These are phyloP conservation scores for Celoporthe dispersa DNA, from an alignment of 2,329 filamentous ascomycete species.

Conservation along the genomic window DNA sequence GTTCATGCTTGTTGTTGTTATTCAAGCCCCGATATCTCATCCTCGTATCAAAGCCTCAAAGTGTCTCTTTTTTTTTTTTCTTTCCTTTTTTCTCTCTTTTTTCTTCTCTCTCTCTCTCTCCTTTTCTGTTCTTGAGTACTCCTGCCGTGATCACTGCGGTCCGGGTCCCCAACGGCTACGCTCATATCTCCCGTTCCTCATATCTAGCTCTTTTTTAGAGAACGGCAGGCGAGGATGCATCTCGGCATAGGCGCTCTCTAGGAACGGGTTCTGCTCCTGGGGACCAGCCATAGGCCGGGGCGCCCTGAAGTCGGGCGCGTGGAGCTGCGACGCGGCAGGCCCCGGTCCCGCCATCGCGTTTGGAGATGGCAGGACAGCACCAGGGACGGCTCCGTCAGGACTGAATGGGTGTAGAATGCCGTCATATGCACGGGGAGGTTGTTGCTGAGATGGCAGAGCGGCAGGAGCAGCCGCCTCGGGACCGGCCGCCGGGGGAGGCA, in stretches of 20 bases:
- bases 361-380: slow-evolving; percentile 9
- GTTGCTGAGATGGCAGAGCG: slow-evolving; percentile 13
- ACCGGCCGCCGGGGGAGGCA: neutral
- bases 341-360: neutral
- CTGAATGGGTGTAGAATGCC: slow-evolving; percentile 11
- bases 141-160: neutral
- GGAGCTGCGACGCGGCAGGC: neutral
- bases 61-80: neutral
- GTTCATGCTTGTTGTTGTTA: neutral
- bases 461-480: slow-evolving; percentile 2
- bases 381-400: neutral
- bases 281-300: neutral
- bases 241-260: slow-evolving; percentile 14
- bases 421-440: slow-evolving; percentile 11
- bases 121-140: neutral
- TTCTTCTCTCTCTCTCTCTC: neutral
- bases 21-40: neutral
- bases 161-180: neutral
- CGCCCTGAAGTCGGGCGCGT: neutral
- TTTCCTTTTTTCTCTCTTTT: neutral
- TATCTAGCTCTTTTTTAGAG: neutral
- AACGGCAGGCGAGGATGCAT: slow-evolving; percentile 13
- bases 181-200: neutral
- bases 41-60: neutral
- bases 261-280: slow-evolving; percentile 16